Percentiles rank a stretch among this genome's conserved stretches.
Conservation (phyloP, 805 yeast species). For the Candida michaelii region DNA sequence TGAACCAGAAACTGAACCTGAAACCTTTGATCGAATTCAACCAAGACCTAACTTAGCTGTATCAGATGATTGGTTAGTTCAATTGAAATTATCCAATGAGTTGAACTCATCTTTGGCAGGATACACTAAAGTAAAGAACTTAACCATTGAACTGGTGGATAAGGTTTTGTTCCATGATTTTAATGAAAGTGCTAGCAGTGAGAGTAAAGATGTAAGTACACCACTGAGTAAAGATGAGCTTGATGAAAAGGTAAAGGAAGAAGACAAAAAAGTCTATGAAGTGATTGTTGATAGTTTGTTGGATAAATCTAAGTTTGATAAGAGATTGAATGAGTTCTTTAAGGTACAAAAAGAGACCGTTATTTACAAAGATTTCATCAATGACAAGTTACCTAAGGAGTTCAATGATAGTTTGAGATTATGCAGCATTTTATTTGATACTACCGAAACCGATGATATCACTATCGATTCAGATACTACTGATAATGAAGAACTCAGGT, state of each 20-base stretch:
- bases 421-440: conserved; percentile 22
- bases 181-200: conserved; percentile 22
- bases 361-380: conserved; percentile 19
- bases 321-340: conserved; percentile 30
- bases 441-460: neutral
- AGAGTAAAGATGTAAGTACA: conserved; percentile 22
- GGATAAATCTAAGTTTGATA: conserved; percentile 20
- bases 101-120: conserved; percentile 39
- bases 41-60: conserved; percentile 47
- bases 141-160: conserved; percentile 36
- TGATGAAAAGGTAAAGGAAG: neutral
- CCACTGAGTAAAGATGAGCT: conserved; percentile 18
- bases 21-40: conserved; percentile 35
- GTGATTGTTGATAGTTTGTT: conserved; percentile 16
- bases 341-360: conserved; percentile 14
- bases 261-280: conserved; percentile 4
- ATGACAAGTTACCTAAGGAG: neutral
- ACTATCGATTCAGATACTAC: conserved; percentile 53
- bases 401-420: conserved; percentile 39
- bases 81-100: conserved; percentile 53
- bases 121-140: conserved; percentile 10
- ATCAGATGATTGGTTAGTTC: conserved; percentile 64
- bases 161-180: conserved; percentile 49
- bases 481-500: neutral
- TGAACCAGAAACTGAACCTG: conserved; percentile 59